A percentile compares a stretch with the other conserved stretches of the same genome.
phyloP scores from a whole-genome alignment of 495 filamentous ascomycete species.

The Hypoxylon crocopeplum region DNA sequence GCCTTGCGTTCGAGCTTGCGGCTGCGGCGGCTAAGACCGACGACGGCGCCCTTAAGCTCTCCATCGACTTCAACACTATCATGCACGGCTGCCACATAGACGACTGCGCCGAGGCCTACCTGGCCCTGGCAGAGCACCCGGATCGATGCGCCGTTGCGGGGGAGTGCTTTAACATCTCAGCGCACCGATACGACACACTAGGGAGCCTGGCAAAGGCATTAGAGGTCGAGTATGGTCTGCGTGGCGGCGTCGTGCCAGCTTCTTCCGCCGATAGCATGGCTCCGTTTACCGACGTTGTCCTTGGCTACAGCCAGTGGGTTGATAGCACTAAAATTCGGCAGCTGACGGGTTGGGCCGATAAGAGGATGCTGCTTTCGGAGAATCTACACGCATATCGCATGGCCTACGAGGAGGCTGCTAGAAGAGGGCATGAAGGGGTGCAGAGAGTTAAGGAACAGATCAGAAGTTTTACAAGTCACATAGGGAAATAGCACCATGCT shows the following conservation, averaged over 20 bases:
- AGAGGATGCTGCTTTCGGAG: constrained; percentile 44
- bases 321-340: constrained; percentile 48
- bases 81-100: constrained; percentile 52
- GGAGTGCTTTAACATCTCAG: constrained; percentile 51
- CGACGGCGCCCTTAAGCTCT: constrained; percentile 31
- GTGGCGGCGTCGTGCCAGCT: constrained; percentile 21
- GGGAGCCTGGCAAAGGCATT: constrained; percentile 42
- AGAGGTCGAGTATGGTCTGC: constrained; percentile 45
- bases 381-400: constrained; percentile 44
- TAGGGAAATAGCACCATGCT: too few species aligned
- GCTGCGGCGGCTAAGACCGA: constrained; percentile 15
- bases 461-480: background rate
- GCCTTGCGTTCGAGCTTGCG: constrained; percentile 40
- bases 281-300: constrained; percentile 15
- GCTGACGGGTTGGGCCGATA: constrained; percentile 50
- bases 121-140: constrained; percentile 44
- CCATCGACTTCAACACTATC: constrained; percentile 42
- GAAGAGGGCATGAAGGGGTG: constrained; percentile 30
- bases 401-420: constrained; percentile 48
- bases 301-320: constrained; percentile 51
- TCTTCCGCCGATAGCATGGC: background rate
- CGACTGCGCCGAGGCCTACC: constrained; percentile 54
- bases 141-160: constrained; percentile 36
- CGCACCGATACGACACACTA: constrained; percentile 47
- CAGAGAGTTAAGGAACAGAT: constrained; percentile 26